These are phyloP conservation scores for Coniochaeta sp. DNA, from an alignment of 2,329 filamentous ascomycete species.

Conservation along the genomic window DNA sequence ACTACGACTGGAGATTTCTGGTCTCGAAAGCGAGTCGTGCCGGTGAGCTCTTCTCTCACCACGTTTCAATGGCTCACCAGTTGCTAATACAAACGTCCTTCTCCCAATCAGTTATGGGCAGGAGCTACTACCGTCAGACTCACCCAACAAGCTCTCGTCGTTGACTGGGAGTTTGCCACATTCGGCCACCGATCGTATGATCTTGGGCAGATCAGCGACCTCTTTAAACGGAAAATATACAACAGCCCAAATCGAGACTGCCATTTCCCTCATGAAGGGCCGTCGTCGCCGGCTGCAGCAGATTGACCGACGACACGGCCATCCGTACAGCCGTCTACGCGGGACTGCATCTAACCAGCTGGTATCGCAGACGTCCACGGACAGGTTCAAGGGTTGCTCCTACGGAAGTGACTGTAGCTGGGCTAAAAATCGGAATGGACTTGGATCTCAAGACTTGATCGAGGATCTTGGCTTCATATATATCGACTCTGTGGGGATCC, in stretches of 20 bases:
- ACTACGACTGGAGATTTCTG: neutral
- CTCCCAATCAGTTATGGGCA: neutral
- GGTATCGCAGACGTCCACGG: neutral
- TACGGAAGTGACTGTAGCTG: neutral
- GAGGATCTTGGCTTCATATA: too few relatives aligned
- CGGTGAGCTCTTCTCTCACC: neutral
- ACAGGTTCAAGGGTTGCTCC: neutral
- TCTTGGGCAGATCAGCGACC: neutral
- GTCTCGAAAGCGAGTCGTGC: neutral
- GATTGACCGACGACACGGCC: neutral
- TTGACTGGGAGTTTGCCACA: neutral
- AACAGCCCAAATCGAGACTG: too few relatives aligned
- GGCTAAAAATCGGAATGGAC: neutral
- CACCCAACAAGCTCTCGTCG: neutral
- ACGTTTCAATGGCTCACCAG: neutral
- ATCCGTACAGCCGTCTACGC: neutral
- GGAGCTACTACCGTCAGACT: neutral
- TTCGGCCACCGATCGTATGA: neutral
- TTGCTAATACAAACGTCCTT: neutral
- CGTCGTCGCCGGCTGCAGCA: neutral
- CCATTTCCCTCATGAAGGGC: too few relatives aligned
- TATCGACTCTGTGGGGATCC: too few relatives aligned
- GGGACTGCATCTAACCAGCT: neutral
- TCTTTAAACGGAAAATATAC: neutral
- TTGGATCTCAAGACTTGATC: too few relatives aligned